A percentile compares a stretch with the other conserved stretches of the same genome.
Conservation (phyloP, 1,284 basidiomycete genomes). For the Volvariella volvacea region DNA sequence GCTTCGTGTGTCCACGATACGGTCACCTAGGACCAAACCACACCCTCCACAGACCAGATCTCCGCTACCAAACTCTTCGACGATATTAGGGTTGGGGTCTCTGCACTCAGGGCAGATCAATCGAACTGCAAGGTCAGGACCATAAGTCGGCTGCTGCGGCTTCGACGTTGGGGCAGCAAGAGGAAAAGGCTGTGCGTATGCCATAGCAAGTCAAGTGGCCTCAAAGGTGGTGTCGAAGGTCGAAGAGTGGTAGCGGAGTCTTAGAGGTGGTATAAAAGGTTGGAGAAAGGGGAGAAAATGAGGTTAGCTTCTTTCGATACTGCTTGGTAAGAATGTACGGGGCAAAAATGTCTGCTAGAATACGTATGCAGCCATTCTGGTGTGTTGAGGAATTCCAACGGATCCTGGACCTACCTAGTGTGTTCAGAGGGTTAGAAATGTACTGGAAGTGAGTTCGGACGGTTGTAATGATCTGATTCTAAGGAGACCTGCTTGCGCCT, state of each 20-base stretch:
- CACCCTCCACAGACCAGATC: conserved; percentile 97
- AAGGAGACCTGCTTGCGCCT: too few relatives aligned
- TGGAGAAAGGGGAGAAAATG: too few relatives aligned
- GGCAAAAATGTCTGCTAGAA: too few relatives aligned
- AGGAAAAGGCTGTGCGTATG: conserved; percentile 63
- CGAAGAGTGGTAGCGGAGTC: conserved; percentile 9
- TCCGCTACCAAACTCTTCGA: conserved; percentile 96
- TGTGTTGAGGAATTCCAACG: too few relatives aligned
- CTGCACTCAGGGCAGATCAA: conserved; percentile 94
- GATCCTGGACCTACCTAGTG: too few relatives aligned
- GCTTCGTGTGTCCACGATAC: conserved; percentile 95
- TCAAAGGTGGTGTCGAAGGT: conserved; percentile 14
- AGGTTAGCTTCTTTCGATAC: too few relatives aligned
- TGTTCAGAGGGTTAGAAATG: too few relatives aligned
- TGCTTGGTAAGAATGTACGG: too few relatives aligned
- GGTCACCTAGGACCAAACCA: conserved; percentile 92
- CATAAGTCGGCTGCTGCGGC: conserved; percentile 48
- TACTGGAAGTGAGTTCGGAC: too few relatives aligned
- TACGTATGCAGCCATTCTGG: too few relatives aligned
- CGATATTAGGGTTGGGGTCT: conserved; percentile 87
- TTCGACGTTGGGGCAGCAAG: conserved; percentile 48
- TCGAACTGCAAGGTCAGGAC: conserved; percentile 82
- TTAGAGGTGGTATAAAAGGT: too few relatives aligned
- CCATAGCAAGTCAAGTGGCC: conserved; percentile 27
- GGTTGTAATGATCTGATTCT: too few relatives aligned